Percentiles rank a stretch among this genome's conserved stretches.
These are phyloP conservation scores for Ochromonadaceae sp. DNA, from an alignment of 352 stramenopile species.

Conservation along the genomic window DNA sequence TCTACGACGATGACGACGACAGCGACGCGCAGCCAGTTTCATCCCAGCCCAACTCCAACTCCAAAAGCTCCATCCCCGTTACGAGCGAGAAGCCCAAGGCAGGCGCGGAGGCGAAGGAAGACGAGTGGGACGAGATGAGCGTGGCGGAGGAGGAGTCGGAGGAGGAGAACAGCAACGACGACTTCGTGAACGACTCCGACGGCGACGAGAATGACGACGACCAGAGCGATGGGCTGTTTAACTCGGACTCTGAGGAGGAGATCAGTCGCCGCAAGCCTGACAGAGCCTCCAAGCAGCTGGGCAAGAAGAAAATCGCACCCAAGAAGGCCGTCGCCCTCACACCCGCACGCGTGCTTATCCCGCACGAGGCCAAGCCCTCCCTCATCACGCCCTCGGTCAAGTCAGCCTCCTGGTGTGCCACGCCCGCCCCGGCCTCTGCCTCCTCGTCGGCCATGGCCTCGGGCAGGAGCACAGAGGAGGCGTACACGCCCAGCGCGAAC, in stretches of 20 bases:
- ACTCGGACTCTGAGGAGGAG: background rate
- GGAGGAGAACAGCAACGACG: background rate
- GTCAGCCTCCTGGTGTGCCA: no score
- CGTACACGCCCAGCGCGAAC: background rate
- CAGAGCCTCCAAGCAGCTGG: background rate
- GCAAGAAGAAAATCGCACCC: background rate
- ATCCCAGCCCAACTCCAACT: constrained; percentile 39
- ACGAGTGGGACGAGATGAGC: constrained; percentile 13
- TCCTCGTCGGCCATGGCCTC: background rate
- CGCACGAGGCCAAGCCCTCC: no score
- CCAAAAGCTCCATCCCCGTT: constrained; percentile 26
- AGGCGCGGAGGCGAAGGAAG: constrained; percentile 5
- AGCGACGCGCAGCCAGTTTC: constrained; percentile 44
- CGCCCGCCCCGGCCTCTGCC: background rate
- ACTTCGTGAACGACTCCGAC: background rate
- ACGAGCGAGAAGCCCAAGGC: background rate
- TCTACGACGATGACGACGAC: constrained; percentile 52
- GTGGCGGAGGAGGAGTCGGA: constrained; percentile 17
- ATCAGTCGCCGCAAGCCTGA: background rate
- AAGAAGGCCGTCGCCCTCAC: background rate
- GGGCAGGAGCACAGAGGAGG: background rate
- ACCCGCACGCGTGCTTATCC: background rate
- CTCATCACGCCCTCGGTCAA: no score
- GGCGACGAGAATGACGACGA: background rate
- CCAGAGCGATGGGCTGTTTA: background rate